Evolutionary conservation across 495 filamentous ascomycete species (phyloP).

Genomic region (Neurospora sp.): DNA sequence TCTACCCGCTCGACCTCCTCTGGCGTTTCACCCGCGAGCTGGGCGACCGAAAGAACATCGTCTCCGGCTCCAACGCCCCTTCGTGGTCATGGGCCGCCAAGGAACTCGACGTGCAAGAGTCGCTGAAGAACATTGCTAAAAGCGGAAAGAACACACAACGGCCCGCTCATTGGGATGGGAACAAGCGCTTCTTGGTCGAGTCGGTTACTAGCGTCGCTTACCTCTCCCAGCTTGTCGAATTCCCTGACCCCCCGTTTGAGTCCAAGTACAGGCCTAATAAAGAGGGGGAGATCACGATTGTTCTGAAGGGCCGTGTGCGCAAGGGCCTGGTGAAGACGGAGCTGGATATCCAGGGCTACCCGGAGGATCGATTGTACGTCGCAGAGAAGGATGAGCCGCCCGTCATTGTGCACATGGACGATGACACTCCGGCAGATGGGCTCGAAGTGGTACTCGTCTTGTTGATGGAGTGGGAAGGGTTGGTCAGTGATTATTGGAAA

Average conservation of each 20-base stretch:
- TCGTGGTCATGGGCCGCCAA: background rate
- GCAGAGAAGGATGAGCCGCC: too few species aligned
- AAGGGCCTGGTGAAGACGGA: background rate
- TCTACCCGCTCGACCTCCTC: constrained; percentile 3
- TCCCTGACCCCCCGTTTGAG: background rate
- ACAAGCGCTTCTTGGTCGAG: background rate
- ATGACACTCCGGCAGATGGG: too few species aligned
- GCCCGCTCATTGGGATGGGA: background rate
- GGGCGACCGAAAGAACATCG: background rate
- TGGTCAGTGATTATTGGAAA: too few species aligned
- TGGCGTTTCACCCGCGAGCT: background rate
- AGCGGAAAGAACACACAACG: background rate
- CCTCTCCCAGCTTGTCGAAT: background rate
- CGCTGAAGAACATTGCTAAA: background rate
- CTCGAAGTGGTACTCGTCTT: too few species aligned
- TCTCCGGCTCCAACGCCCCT: background rate
- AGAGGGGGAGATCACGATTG: background rate
- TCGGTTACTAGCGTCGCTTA: background rate
- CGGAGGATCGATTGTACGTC: background rate
- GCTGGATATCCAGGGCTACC: background rate
- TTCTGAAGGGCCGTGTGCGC: background rate
- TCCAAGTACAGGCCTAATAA: background rate
- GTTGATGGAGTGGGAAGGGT: too few species aligned
- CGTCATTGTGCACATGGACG: too few species aligned
- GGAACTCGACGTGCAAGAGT: background rate